Evolutionary conservation across 2,329 filamentous ascomycete species (phyloP).

Genomic region (Ophiostoma himal-ulmi): DNA sequence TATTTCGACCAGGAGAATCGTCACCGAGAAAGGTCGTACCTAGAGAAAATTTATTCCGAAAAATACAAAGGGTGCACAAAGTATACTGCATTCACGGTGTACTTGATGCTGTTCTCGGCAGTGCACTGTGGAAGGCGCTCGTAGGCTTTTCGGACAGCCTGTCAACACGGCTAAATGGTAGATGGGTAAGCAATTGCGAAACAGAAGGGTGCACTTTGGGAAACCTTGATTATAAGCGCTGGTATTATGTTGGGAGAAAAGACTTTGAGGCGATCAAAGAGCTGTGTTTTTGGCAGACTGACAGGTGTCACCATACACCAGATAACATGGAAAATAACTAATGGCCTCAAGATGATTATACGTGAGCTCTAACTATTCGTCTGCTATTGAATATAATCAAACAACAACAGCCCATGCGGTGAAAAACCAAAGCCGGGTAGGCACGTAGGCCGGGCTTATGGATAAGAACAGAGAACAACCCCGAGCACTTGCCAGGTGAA

Average conservation of each 20-base stretch:
- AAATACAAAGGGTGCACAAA: conserved; percentile 1
- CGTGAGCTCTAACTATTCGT: not conserved
- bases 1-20: not conserved
- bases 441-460: not conserved
- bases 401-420: not conserved
- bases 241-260: not conserved
- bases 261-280: not conserved
- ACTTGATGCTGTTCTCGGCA: not conserved
- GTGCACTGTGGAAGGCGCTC: not conserved
- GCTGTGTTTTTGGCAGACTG: not conserved
- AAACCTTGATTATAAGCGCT: not conserved
- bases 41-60: not conserved
- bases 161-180: not conserved
- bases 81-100: not conserved
- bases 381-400: not conserved
- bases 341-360: not conserved
- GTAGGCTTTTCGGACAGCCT: not conserved
- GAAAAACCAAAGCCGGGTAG: not conserved
- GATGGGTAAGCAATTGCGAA: not conserved
- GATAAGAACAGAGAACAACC: not conserved
- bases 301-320: not conserved
- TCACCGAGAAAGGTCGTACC: conserved; percentile 10
- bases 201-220: not conserved
- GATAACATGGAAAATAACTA: not conserved
- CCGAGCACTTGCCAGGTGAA: not conserved